Evolutionary conservation across 2,329 filamentous ascomycete species (phyloP).

Genomic region (Boeremia lycopersici): DNA sequence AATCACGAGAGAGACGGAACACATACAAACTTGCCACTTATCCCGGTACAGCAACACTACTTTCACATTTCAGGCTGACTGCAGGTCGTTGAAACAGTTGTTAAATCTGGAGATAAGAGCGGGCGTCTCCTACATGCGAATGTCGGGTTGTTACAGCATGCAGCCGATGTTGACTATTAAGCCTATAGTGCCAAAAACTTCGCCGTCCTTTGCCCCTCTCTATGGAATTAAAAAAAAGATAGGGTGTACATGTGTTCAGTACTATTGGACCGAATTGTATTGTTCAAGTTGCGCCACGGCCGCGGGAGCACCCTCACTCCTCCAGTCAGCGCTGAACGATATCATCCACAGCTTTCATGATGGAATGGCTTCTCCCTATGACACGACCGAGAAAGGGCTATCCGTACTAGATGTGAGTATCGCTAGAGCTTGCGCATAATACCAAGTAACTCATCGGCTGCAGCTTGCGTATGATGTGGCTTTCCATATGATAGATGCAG

Average conservation of each 20-base stretch:
- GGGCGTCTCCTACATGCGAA: not conserved
- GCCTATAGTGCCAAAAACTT: not conserved
- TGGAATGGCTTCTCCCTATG: not conserved
- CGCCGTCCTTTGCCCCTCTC: not conserved
- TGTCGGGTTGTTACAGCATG: not conserved
- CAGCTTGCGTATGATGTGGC: not conserved
- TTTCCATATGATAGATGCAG: not conserved
- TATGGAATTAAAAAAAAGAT: not conserved
- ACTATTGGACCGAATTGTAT: too few species aligned
- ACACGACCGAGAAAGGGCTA: not conserved
- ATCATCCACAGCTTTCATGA: not conserved
- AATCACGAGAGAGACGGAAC: not conserved
- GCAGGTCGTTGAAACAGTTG: not conserved
- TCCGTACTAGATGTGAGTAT: not conserved
- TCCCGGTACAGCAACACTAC: not conserved
- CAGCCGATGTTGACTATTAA: not conserved
- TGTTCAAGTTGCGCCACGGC: not conserved
- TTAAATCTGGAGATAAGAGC: not conserved
- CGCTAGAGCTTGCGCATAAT: not conserved
- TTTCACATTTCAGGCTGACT: not conserved
- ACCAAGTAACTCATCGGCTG: not conserved
- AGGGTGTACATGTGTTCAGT: not conserved
- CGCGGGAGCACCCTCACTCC: not conserved
- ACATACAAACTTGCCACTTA: not conserved
- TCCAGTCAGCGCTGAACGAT: not conserved